Base-by-base conservation (phyloP, 2,329 filamentous ascomycete species). In the Pseudogymnoascus sp. region DNA sequence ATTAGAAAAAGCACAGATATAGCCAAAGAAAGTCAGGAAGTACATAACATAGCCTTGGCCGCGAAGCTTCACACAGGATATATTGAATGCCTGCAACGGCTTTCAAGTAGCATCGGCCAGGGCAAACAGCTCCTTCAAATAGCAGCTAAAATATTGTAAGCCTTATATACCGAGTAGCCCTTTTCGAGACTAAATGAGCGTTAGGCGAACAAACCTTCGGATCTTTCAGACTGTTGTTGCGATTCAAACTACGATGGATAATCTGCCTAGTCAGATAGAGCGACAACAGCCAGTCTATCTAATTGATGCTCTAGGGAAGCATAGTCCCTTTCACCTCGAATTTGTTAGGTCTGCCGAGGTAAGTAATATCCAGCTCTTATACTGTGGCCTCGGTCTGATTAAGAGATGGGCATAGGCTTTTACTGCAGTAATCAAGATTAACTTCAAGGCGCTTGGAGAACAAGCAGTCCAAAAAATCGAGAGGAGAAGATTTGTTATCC, bases 251-350 rank as follows among this genome's bases (percentile, higher is more conserved):
- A 57, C 68, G 12, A 57, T 69, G 4, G 60, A 61, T 2, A 39
- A 36, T 6, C 63, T 72, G 6, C 70, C 70, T 5, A 35, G 57
- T 7, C 70, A 72, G 58, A 61, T 73, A n/a, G 60, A 70, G 6
- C 65, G 69, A 1, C 68, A 72, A 59, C 69, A 72, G 38, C 70
- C 71, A 28, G 69, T 73, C 1, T 68, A 68, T 57, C 39, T 73
- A 4, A 62, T 70, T 2, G 71, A 74, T 64, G 67, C 70, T 6
- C 63, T 70, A 3, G 67, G 65, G 6, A 67, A 63, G 57, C 12
- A 62, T 4, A 64, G 36, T 12, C 68, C 70, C 15, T 74, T 73
- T 39, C 68, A 71, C 38, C 53, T 72, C 1, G 70, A 72, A 12
- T 71, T 73, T 35, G 62, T 73, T 9, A 57, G 62, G 5, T 73